Conservation (phyloP, 352 stramenopile species). For the Peronospora belbahrii region DNA sequence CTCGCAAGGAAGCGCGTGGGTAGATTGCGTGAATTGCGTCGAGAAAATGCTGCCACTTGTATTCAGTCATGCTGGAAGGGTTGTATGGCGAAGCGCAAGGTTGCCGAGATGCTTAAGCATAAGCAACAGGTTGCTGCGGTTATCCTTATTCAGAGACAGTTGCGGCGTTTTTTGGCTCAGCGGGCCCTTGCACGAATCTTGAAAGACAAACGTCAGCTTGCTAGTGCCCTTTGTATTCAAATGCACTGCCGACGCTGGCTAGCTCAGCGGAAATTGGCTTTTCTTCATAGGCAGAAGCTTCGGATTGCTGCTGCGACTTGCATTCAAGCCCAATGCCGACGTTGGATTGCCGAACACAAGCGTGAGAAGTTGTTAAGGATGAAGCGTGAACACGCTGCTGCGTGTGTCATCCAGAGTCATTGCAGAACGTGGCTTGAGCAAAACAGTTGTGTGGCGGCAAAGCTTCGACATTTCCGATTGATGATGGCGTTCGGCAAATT, state of each 20-base stretch:
- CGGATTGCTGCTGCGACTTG: conserved; percentile 5
- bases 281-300: conserved; percentile 3
- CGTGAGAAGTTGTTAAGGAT: conserved; percentile 11
- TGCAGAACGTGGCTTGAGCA: conserved; percentile 21
- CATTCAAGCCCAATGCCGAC: conserved; percentile 29
- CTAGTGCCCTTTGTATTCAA: conserved; percentile 11
- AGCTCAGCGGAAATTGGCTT: conserved; percentile 5
- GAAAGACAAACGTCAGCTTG: conserved; percentile 5
- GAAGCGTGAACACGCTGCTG: conserved; percentile 15
- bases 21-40: conserved; percentile 23
- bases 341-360: conserved; percentile 18
- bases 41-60: conserved; percentile 22
- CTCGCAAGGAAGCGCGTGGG: conserved; percentile 28
- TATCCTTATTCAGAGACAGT: conserved; percentile 13
- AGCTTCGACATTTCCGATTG: conserved; percentile 30
- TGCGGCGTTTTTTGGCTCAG: conserved; percentile 19
- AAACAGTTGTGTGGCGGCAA: conserved; percentile 8
- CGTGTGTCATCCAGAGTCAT: conserved; percentile 20
- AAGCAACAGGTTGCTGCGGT: conserved; percentile 19
- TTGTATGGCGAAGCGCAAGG: conserved; percentile 13
- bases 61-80: conserved; percentile 33
- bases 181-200: conserved; percentile 5
- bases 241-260: conserved; percentile 9
- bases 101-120: conserved; percentile 14
- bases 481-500: conserved; percentile 29